Evolutionary conservation across 1,284 basidiomycete genomes (phyloP), one percentile per base, ranked within the genome.

Genomic region (Rhizoctonia solani): DNA sequence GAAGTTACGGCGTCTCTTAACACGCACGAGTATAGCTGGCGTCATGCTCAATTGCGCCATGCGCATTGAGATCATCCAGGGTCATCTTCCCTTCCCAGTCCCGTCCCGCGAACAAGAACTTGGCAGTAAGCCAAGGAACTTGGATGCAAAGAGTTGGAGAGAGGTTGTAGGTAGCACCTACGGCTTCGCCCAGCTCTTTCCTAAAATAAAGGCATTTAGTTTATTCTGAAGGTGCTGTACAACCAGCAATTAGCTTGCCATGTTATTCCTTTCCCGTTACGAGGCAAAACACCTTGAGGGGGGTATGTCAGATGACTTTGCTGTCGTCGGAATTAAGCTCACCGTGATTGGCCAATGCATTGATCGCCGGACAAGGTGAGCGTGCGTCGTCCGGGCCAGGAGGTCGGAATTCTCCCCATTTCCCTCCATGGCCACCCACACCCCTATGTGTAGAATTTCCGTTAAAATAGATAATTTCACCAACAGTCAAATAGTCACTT

Each of bases 321-420:
- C 42, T 16, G 21, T 16, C 32, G 54, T 55, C 19, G 13, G 52
- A 41, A 29, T 32, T 30, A 29, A 14, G 30, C 59, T 25, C 1
- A 69, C 68, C 68, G 53, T 69, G 68, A 30, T 69, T 69, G 49
- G 68, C 68, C 13, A 69, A 44, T 32, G 68, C 63, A 46, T 69
- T 69, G n/a, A 69, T 23, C 8, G 68, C 68, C 11, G 68, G 68
- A 34, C 68, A 69, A 13, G 54, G 49, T 13, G 52, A 69, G n/a
- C 63, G 68, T 21, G 53, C 49, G 27, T 69, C 63, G 14, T 42
- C 54, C 27, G 52, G 50, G 23, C 29, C 29, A 1, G 68, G 68
- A 21, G 63, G 63, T 21, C 23, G 29, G 30, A 30, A 69, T 34
- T 67, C 68, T 3, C 59, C 59, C 68, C 68, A 69, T 6, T 49